phyloP scores from a whole-genome alignment of 2,329 filamentous ascomycete species.

The Calycina marina region DNA sequence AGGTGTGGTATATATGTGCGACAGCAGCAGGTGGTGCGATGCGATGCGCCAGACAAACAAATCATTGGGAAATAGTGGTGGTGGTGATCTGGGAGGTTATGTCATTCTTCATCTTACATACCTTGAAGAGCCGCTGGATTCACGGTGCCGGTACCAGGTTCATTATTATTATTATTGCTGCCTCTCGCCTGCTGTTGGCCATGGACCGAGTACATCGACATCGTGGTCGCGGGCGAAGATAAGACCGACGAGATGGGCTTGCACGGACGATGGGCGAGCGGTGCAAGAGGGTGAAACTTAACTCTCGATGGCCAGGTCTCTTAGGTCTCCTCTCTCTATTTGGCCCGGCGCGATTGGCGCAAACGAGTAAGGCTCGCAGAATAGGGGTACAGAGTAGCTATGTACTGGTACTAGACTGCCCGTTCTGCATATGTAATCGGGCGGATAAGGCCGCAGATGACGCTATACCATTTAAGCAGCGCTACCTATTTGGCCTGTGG shows the following conservation, averaged over 20 bases:
- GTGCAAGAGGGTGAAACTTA: too few species aligned
- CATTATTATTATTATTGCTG: too few species aligned
- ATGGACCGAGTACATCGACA: slow-evolving; percentile 40
- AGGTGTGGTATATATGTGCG: too few species aligned
- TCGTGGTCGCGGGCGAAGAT: slow-evolving; percentile 23
- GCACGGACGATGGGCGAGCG: neutral
- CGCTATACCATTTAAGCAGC: too few species aligned
- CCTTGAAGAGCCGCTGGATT: slow-evolving; percentile 74
- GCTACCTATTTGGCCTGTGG: too few species aligned
- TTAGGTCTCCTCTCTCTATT: neutral
- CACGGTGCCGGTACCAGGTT: slow-evolving; percentile 68
- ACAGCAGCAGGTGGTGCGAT: slow-evolving; percentile 8
- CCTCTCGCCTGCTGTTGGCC: too few species aligned
- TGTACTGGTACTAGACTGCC: too few species aligned
- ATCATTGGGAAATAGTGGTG: slow-evolving; percentile 3
- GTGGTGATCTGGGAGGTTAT: neutral
- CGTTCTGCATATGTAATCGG: too few species aligned
- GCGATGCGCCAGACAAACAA: slow-evolving; percentile 3
- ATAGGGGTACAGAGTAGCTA: neutral
- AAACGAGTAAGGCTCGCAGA: neutral
- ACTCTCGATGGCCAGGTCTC: too few species aligned
- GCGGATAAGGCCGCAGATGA: too few species aligned
- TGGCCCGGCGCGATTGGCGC: neutral
- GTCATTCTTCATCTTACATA: slow-evolving; percentile 26
- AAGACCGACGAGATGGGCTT: neutral